These are phyloP conservation scores for Castanea sativa DNA, from an alignment of 306 rosid species.

Conservation along the genomic window DNA sequence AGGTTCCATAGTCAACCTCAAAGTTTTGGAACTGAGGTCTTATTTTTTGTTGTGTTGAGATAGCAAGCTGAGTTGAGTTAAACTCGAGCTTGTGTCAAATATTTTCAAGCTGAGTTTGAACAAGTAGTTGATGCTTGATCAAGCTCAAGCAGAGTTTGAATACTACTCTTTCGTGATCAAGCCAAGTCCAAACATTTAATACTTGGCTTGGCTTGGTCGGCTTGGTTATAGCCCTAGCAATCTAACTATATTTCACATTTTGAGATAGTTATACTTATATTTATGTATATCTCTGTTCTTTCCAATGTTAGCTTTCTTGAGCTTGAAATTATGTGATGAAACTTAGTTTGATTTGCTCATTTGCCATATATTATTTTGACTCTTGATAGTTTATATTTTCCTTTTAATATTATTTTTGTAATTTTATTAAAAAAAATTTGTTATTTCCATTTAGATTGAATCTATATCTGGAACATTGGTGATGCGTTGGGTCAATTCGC, in stretches of 20 bases:
- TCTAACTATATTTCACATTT: neutral
- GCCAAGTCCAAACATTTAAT: too few relatives aligned
- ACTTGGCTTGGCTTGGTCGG: too few relatives aligned
- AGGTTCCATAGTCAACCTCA: too few relatives aligned
- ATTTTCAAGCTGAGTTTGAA: too few relatives aligned
- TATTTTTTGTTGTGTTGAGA: too few relatives aligned
- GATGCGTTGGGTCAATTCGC: constrained; percentile 95
- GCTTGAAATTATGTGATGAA: constrained; percentile 5
- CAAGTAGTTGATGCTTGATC: too few relatives aligned
- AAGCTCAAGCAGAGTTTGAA: too few relatives aligned
- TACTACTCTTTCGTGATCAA: too few relatives aligned
- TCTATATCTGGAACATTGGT: constrained; percentile 93
- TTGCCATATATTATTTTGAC: neutral
- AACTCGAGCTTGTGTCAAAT: too few relatives aligned
- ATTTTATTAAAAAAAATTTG: constrained; percentile 3
- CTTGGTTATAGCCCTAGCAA: too few relatives aligned
- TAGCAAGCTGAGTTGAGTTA: too few relatives aligned
- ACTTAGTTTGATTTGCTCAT: constrained; percentile 1
- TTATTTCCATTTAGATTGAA: constrained; percentile 61
- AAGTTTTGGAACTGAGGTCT: too few relatives aligned
- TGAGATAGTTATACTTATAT: constrained; percentile 13
- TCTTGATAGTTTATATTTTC: neutral
- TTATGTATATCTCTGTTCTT: constrained; percentile 7
- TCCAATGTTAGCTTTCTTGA: constrained; percentile 16
- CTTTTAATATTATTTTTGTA: constrained; percentile 10